Conservation (phyloP, 2,329 filamentous ascomycete species). For the Madurella mycetomatis region DNA sequence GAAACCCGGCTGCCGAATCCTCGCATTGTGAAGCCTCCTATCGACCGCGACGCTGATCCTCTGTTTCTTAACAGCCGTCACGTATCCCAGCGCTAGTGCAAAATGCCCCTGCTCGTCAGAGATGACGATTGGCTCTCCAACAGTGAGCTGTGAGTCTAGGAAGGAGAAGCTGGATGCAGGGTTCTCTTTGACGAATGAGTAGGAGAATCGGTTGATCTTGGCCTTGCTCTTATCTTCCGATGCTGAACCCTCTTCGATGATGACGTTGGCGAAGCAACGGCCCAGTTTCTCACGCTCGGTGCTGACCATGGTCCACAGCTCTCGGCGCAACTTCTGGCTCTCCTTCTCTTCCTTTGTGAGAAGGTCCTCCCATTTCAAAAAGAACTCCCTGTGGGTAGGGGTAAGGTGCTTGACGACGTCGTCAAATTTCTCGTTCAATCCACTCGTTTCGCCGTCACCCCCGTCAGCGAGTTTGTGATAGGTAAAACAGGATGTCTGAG, state of each 20-base stretch:
- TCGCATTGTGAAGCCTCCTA: slow-evolving; percentile 79
- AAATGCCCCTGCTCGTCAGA: slow-evolving; percentile 95
- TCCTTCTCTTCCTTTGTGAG: slow-evolving; percentile 94
- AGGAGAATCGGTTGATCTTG: slow-evolving; percentile 89
- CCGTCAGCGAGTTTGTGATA: slow-evolving; percentile 89
- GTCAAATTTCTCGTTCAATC: slow-evolving; percentile 75
- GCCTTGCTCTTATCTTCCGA: slow-evolving; percentile 63
- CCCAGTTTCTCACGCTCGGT: slow-evolving; percentile 81
- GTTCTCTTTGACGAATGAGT: slow-evolving; percentile 73
- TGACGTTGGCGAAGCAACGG: slow-evolving; percentile 82
- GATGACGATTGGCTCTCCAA: slow-evolving; percentile 91
- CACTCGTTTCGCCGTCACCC: slow-evolving; percentile 75
- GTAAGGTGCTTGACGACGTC: slow-evolving; percentile 76
- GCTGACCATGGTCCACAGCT: slow-evolving; percentile 96
- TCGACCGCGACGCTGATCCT: slow-evolving; percentile 87
- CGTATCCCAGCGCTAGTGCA: slow-evolving; percentile 87
- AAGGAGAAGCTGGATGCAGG: slow-evolving; percentile 68
- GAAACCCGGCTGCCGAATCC: slow-evolving; percentile 71
- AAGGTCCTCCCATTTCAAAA: slow-evolving; percentile 89
- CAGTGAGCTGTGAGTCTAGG: slow-evolving; percentile 78
- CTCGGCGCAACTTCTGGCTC: slow-evolving; percentile 77
- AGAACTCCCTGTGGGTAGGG: slow-evolving; percentile 72
- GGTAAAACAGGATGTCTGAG: slow-evolving; percentile 83
- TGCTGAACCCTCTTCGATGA: slow-evolving; percentile 73
- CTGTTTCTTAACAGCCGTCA: slow-evolving; percentile 69